A percentile compares a stretch with the other conserved stretches of the same genome.
These are phyloP conservation scores for Cryphonectria naterciae DNA, from an alignment of 2,329 filamentous ascomycete species.

Conservation along the genomic window DNA sequence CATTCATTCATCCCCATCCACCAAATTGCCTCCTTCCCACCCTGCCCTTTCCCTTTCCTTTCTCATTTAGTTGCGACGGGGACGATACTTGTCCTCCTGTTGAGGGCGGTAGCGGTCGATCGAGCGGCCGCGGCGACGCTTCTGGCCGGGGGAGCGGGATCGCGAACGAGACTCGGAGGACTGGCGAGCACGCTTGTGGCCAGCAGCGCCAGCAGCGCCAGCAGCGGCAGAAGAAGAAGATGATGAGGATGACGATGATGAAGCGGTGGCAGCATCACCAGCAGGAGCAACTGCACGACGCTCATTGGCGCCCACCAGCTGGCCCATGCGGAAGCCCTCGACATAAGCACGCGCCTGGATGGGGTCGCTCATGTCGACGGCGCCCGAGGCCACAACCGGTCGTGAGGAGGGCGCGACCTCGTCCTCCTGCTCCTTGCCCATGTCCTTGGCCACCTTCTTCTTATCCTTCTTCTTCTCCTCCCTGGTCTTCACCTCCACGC, in stretches of 20 bases:
- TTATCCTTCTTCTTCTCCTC: not conserved
- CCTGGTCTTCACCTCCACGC: not conserved
- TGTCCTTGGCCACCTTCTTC: too few relatives aligned
- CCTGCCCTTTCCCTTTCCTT: too few relatives aligned
- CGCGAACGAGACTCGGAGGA: not conserved
- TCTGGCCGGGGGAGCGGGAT: not conserved
- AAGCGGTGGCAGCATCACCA: not conserved
- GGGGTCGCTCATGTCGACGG: constrained; percentile 27
- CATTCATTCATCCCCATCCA: not conserved
- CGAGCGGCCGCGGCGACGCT: not conserved
- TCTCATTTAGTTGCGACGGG: too few relatives aligned
- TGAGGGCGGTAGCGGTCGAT: not conserved
- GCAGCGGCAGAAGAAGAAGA: not conserved
- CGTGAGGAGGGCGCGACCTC: too few relatives aligned
- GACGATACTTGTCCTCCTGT: not conserved
- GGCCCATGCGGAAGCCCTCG: constrained; percentile 32
- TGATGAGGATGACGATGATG: too few relatives aligned
- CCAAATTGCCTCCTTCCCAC: too few relatives aligned
- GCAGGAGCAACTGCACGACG: not conserved
- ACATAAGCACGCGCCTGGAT: constrained; percentile 31
- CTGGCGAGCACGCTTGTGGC: not conserved
- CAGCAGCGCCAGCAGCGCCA: not conserved
- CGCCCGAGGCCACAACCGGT: not conserved
- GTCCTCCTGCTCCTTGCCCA: not conserved
- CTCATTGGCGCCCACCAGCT: constrained; percentile 8